Evolutionary conservation across 2,329 filamentous ascomycete species (phyloP), one percentile per base, ranked within the genome.

Genomic region (Sporothrix euskadiensis): DNA sequence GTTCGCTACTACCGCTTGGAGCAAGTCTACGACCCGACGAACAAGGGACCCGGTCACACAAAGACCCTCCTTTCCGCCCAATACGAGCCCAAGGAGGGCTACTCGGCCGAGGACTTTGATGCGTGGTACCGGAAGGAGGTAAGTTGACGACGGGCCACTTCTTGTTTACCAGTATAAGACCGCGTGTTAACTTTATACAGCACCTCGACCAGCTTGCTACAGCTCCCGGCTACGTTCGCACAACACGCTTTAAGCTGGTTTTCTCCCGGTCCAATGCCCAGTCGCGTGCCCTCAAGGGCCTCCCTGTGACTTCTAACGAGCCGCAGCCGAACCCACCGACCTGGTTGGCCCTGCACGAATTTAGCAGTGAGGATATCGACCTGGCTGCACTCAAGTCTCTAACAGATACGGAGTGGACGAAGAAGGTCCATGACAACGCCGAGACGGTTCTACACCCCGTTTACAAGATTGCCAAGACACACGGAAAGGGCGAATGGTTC

Each of bases 81-180:
- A 35, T 73, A 72, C n/a, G 72, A 77, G 32, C 71, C 73, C 3
- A 71, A 71, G n/a, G 71, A 74, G 16, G 71, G 52, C 30, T 66
- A 73, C 22, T 72, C 75, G 32, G 74, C 44, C 7, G 75, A 76
- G 35, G 77, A 78, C 22, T 75, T 78, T 52, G 77, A 78, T 39
- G 59, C 61, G 3, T 78, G 76, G 77, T 77, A 77, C 71, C 75
- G 75, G 12, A 75, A 77, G 61, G 77, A 78, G 74, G 77, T 56
- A n/a, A 63, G 56, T 41, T 77, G 35, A 35, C 35, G 2, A 35
- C 3, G 35, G 35, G 35, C 35, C 35, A 35, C 35, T 57, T 32
- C 14, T 26, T 2, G 16, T 32, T 30, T 49, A 49, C 3, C 1
- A 0, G 19, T 56, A 14, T 14, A 0, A 32, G 19, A 19, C 16